Evolutionary conservation across 2,329 filamentous ascomycete genomes (phyloP).

Genomic region (Fusarium mundagurra): DNA sequence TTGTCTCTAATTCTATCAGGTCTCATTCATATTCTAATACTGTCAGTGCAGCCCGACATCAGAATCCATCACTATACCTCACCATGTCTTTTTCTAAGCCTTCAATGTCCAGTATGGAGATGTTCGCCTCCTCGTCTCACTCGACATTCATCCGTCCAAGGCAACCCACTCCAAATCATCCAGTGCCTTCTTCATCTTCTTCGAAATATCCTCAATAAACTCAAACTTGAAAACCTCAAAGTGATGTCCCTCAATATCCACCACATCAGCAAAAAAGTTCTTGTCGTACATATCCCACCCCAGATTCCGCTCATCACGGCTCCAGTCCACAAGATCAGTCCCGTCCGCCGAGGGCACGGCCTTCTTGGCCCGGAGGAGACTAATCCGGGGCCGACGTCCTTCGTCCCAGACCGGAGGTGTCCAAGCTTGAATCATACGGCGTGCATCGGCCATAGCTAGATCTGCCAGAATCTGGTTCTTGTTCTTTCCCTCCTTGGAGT

Average conservation of each 20-base stretch:
- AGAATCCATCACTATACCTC: too few relatives aligned
- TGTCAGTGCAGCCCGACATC: not conserved
- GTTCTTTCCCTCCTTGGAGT: slow-evolving; percentile 44
- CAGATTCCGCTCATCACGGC: slow-evolving; percentile 53
- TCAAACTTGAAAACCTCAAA: slow-evolving; percentile 56
- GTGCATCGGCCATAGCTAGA: slow-evolving; percentile 55
- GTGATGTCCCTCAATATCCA: slow-evolving; percentile 63
- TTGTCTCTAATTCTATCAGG: not conserved
- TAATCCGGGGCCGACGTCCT: slow-evolving; percentile 50
- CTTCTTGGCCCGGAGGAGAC: slow-evolving; percentile 58
- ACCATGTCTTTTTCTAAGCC: too few relatives aligned
- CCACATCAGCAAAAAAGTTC: slow-evolving; percentile 54
- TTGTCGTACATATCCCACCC: slow-evolving; percentile 61
- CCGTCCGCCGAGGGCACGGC: slow-evolving; percentile 48
- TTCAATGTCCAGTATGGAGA: too few relatives aligned
- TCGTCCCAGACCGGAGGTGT: slow-evolving; percentile 52
- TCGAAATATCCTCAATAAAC: slow-evolving; percentile 43
- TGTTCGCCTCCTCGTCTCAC: too few relatives aligned
- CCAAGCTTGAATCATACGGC: slow-evolving; percentile 54
- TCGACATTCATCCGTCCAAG: not conserved
- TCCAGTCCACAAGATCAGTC: slow-evolving; percentile 54
- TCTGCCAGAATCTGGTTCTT: slow-evolving; percentile 49
- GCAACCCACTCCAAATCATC: slow-evolving; percentile 27
- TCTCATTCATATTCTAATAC: not conserved
- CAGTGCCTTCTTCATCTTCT: slow-evolving; percentile 36